Base-by-base conservation (phyloP, 1,284 basidiomycete genomes). In the Phylloporus sp. region DNA sequence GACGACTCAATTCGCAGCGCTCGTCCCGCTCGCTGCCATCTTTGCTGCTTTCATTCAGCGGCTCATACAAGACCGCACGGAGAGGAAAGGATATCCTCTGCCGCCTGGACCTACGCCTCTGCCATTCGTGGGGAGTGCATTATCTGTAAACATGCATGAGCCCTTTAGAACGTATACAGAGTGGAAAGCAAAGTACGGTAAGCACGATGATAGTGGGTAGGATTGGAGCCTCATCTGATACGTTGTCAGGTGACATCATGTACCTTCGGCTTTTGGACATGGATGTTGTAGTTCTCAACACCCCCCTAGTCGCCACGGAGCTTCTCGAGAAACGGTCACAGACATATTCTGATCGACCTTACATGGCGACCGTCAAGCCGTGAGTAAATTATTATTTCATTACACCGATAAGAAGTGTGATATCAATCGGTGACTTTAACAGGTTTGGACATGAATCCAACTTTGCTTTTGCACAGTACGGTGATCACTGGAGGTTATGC, bases 21-120 rank as follows among this genome's bases (percentile, higher is more conserved):
- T n/a, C n/a, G n/a, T n/a, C n/a, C n/a, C n/a, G n/a, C n/a, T n/a
- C n/a, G n/a, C n/a, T n/a, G n/a, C n/a, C n/a, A n/a, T n/a, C n/a
- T n/a, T n/a, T n/a, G n/a, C n/a, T n/a, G n/a, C n/a, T n/a, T n/a
- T n/a, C n/a, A n/a, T 69, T 57, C 35, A 68, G 27, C 63, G 60
- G 2, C 8, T 62, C 2, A 5, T 59, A 12, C 66, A 19, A 2
- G 17, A 43, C 47, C 53, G 29, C 20, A 41, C 27, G 1, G 27
- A 65, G 32, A 66, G 45, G 43, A 55, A 64, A 4, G 64, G 57
- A 10, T 52, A 20, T 17, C 61, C 60, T 37, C 56, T 71, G 12
- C 69, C 69, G 4, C 69, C 69, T 23, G 70, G 70, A 7, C 70
- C 70, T 7, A 53, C 43, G 8, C 45, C 64, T 5, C n/a, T 71